Base-by-base conservation (phyloP, 2,329 filamentous ascomycete species). In the Penicillium sp. region DNA sequence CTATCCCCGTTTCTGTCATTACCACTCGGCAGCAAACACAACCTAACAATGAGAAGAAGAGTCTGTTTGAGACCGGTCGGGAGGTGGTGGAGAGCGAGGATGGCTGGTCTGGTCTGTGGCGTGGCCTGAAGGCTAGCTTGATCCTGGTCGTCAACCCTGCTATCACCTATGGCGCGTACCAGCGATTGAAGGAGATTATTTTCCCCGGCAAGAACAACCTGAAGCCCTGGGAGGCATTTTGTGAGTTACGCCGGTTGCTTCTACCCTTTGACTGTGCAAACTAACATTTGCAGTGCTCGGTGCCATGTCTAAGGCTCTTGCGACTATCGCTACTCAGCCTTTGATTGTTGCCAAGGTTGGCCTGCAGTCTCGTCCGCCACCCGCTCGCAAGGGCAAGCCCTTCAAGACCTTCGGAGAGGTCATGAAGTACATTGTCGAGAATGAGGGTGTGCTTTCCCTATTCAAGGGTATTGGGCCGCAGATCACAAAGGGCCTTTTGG, bases 401-500 rank as follows among this genome's bases (percentile, higher is more conserved):
- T 99, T 99, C 79, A 93, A 91, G 74, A 90, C 87, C 61, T 99
- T 99, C 66, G 78, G 89, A 51, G 95, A 99, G 74, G 95, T 99
- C 29, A 96, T 99, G 91, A 82, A 82, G 60, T 98, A 96, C 73
- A 97, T 99, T 65, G 78, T 97, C 54, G 81, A 96, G 69, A 87
- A 96, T 60, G 95, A 99, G 72, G 95, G 95, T 3, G 73, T 84
- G 1, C 68, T 88, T 13, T 89, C 89, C n/a, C 82, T 99, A 1
- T 99, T 98, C 82, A 99, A 99, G 79, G 95, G 95, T 43, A 96
- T 99, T 64, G 92, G 86, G 0, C 95, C 95, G 3, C 95, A 99
- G 75, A 90, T 99, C 51, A 76, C 92, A 57, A 99, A 99, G 77
- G 95, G 95, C 1, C 78, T 99, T 52, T 73, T 99, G 48, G 95